Percentiles rank a stretch among this genome's conserved stretches.
Conservation (phyloP, 805 yeast species). For the Lipomyces starkeyi region DNA sequence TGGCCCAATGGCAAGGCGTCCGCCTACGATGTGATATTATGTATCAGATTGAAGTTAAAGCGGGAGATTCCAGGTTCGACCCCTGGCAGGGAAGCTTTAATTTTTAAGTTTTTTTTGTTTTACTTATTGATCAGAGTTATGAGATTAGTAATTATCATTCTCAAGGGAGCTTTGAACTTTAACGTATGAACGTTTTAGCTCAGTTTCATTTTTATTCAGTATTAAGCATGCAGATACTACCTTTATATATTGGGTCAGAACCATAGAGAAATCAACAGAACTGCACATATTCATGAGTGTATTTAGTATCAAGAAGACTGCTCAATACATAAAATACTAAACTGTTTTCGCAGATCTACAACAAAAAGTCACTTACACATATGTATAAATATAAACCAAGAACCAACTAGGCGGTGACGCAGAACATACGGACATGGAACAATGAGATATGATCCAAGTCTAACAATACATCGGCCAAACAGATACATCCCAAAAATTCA, state of each 20-base stretch:
- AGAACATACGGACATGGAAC: neutral
- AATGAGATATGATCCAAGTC: neutral
- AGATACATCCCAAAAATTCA: neutral
- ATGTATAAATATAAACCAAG: neutral
- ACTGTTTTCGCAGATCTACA: neutral
- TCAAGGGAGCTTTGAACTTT: too few relatives aligned
- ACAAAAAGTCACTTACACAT: neutral
- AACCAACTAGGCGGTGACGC: neutral
- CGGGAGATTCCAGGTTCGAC: slow-evolving; percentile 43
- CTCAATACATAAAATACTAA: neutral
- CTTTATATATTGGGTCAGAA: too few relatives aligned
- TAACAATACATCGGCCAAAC: neutral
- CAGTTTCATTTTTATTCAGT: too few relatives aligned
- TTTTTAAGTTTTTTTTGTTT: slow-evolving; percentile 23
- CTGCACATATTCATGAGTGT: too few relatives aligned
- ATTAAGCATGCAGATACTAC: too few relatives aligned
- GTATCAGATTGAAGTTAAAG: slow-evolving; percentile 18
- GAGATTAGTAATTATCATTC: too few relatives aligned
- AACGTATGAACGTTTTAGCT: too few relatives aligned
- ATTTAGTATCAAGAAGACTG: neutral
- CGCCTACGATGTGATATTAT: slow-evolving; percentile 44
- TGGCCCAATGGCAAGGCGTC: slow-evolving; percentile 50
- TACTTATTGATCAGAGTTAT: too few relatives aligned
- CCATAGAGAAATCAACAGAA: too few relatives aligned
- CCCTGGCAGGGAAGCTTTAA: slow-evolving; percentile 41